These are phyloP conservation scores for Blastobotrys parvus DNA, from an alignment of 805 yeast species.

Conservation along the genomic window DNA sequence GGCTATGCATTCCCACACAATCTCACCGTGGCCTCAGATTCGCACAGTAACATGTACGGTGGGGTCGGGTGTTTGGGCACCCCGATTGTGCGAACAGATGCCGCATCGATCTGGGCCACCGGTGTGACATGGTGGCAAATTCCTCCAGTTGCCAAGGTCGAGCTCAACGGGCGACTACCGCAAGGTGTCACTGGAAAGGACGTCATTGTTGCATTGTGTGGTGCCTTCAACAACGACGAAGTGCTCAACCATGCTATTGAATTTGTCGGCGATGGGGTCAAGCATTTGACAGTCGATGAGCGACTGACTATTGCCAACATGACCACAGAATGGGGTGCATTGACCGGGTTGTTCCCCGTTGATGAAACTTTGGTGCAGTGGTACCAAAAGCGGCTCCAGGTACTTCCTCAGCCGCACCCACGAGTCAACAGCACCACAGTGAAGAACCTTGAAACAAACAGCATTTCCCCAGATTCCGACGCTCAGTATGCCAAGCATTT, in stretches of 20 bases:
- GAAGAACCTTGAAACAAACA: slow-evolving; percentile 39
- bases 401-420: slow-evolving; percentile 68
- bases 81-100: slow-evolving; percentile 97
- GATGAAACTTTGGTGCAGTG: slow-evolving; percentile 70
- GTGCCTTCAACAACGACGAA: slow-evolving; percentile 82
- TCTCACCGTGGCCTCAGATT: slow-evolving; percentile 92
- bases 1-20: slow-evolving; percentile 96
- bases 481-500: slow-evolving; percentile 86
- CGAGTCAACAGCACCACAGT: slow-evolving; percentile 63
- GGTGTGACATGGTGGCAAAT: slow-evolving; percentile 99
- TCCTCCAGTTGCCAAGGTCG: slow-evolving; percentile 96
- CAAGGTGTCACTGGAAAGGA: slow-evolving; percentile 92
- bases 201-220: slow-evolving; percentile 93
- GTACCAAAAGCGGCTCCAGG: slow-evolving; percentile 56
- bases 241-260: slow-evolving; percentile 91
- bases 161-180: slow-evolving; percentile 72
- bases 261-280: slow-evolving; percentile 76
- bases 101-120: slow-evolving; percentile 99
- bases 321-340: slow-evolving; percentile 99
- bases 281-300: slow-evolving; percentile 64
- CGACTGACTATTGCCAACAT: slow-evolving; percentile 87
- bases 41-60: slow-evolving; percentile 96
- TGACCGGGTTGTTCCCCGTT: slow-evolving; percentile 95
- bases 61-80: slow-evolving; percentile 96
- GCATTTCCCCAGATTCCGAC: slow-evolving; percentile 54